phyloP scores from a whole-genome alignment of 208 protist genomes.

The Wallacemonas sp. region DNA sequence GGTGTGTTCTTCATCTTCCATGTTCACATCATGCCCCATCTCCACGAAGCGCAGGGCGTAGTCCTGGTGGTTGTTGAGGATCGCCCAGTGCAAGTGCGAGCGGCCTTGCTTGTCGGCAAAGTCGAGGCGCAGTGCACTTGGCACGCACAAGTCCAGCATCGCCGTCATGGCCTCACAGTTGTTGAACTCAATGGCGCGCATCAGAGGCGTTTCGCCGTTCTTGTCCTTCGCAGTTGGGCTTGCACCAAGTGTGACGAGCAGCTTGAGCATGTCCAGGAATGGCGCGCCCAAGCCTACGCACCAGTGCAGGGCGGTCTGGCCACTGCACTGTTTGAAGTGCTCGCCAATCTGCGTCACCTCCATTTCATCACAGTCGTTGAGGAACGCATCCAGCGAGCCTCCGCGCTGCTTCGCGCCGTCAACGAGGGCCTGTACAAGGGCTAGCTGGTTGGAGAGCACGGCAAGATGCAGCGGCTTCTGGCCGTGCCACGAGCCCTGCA shows the following conservation, averaged over 20 bases:
- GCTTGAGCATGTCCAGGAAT: slow-evolving; percentile 71
- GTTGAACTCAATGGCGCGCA: slow-evolving; percentile 78
- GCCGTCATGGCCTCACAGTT: slow-evolving; percentile 50
- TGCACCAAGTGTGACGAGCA: slow-evolving; percentile 65
- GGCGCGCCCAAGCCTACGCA: slow-evolving; percentile 68
- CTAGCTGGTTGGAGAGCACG: slow-evolving; percentile 65
- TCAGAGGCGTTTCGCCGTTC: slow-evolving; percentile 69
- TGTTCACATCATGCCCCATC: slow-evolving; percentile 55
- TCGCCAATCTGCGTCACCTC: slow-evolving; percentile 53
- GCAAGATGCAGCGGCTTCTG: slow-evolving; percentile 83
- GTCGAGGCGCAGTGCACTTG: slow-evolving; percentile 53
- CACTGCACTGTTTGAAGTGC: slow-evolving; percentile 54
- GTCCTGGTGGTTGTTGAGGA: slow-evolving; percentile 59
- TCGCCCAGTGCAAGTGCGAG: slow-evolving; percentile 75
- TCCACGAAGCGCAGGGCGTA: slow-evolving; percentile 67
- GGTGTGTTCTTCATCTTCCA: slow-evolving; percentile 66
- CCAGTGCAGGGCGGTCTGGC: slow-evolving; percentile 81
- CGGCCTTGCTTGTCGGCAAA: slow-evolving; percentile 55
- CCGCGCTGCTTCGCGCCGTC: slow-evolving; percentile 56
- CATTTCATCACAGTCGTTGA: slow-evolving; percentile 84
- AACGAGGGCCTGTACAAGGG: slow-evolving; percentile 65
- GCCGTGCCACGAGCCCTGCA: slow-evolving; percentile 71
- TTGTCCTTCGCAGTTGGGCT: slow-evolving; percentile 76
- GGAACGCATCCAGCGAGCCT: slow-evolving; percentile 47
- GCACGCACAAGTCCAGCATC: slow-evolving; percentile 47